Evolutionary conservation across 768 basidiomycete species (phyloP).

Genomic region (Russula sp.): DNA sequence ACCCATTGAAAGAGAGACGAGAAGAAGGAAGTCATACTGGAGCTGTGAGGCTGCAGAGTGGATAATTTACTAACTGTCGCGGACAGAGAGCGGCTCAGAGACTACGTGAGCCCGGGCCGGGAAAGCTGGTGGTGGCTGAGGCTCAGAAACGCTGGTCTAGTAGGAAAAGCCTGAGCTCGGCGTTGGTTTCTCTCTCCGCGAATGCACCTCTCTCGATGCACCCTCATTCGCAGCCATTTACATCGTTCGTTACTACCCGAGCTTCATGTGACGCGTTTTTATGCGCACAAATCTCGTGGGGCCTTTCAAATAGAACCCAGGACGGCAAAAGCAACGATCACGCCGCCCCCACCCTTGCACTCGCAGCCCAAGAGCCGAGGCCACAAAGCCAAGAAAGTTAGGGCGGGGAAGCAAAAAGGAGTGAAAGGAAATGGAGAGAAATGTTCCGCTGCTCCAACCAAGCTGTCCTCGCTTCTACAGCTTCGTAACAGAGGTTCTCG

Average conservation of each 20-base stretch:
- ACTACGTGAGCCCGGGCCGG: not conserved
- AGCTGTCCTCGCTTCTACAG: not conserved
- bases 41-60: not conserved
- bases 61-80: too few relatives aligned
- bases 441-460: not conserved
- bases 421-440: not conserved
- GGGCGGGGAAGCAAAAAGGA: not conserved
- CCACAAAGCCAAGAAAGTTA: not conserved
- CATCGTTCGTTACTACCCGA: not conserved
- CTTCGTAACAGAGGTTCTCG: not conserved
- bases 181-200: not conserved
- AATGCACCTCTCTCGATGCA: slow-evolving; percentile 16
- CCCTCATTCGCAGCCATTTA: not conserved
- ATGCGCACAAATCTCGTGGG: not conserved
- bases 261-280: not conserved
- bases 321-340: not conserved
- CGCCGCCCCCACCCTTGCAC: not conserved
- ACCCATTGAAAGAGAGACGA: slow-evolving; percentile 54
- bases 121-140: too few relatives aligned
- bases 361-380: not conserved
- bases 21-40: slow-evolving; percentile 19
- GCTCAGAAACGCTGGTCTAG: not conserved
- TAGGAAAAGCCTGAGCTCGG: not conserved
- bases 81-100: not conserved
- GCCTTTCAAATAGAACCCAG: not conserved